A percentile compares a stretch with the other conserved stretches of the same genome.
Conservation (phyloP, 192 early-diverging fungal species). For the Backusella sp. region DNA sequence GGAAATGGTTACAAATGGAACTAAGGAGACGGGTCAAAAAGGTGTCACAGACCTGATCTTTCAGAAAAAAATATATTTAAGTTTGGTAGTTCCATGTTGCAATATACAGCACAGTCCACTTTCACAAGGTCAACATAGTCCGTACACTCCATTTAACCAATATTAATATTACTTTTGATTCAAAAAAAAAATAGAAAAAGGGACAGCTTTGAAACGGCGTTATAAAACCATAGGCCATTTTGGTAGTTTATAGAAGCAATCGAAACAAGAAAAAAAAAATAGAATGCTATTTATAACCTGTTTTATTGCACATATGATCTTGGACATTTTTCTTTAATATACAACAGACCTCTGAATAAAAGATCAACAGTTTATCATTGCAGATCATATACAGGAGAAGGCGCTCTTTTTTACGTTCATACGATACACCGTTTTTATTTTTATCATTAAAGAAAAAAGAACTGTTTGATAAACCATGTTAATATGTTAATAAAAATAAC, state of each 20-base stretch:
- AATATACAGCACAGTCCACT: not conserved
- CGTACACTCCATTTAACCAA: not conserved
- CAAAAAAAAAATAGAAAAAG: not conserved
- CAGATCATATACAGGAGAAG: not conserved
- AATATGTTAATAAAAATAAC: not conserved
- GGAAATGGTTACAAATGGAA: not conserved
- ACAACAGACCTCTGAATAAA: not conserved
- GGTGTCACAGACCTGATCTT: conserved; percentile 1
- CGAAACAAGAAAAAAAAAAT: not conserved
- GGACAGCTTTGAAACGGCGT: not conserved
- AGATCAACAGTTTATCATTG: not conserved
- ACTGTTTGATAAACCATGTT: not conserved
- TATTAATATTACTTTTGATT: not conserved
- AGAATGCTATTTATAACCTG: not conserved
- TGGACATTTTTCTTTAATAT: not conserved
- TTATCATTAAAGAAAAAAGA: not conserved
- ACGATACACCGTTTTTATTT: not conserved
- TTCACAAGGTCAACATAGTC: not conserved
- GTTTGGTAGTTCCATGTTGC: not conserved
- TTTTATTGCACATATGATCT: not conserved
- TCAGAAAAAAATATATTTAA: not conserved
- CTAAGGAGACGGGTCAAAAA: not conserved
- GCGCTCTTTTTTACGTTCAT: not conserved
- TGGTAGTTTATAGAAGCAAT: not conserved
- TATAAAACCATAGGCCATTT: not conserved